Conservation (phyloP, 2,329 filamentous ascomycete species). For the Teratosphaeria gauchensis region DNA sequence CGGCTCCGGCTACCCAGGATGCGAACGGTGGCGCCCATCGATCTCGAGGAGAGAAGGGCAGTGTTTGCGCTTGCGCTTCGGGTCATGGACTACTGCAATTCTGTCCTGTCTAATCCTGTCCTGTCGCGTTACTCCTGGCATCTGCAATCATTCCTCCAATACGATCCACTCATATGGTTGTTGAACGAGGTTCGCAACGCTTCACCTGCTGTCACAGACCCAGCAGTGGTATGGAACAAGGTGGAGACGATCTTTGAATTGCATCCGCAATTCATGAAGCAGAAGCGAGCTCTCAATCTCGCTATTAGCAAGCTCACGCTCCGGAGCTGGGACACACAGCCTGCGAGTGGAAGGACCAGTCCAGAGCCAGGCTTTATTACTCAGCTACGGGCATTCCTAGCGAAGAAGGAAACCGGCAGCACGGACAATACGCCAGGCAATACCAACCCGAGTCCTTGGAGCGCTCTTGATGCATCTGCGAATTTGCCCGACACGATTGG, state of each 20-base stretch:
- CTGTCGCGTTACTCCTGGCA: conserved; percentile 44
- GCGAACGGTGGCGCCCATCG: conserved; percentile 15
- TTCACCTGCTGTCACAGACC: conserved; percentile 11
- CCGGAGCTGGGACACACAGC: conserved; percentile 33
- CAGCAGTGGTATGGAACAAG: conserved; percentile 32
- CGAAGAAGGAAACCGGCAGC: conserved; percentile 42
- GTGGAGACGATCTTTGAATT: conserved; percentile 35
- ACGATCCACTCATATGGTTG: conserved; percentile 30
- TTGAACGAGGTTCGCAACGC: conserved; percentile 24
- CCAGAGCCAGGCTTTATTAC: conserved; percentile 4
- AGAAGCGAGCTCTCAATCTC: conserved; percentile 31
- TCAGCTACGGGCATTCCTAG: neutral
- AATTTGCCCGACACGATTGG: neutral
- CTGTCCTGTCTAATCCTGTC: conserved; percentile 30
- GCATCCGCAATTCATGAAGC: conserved; percentile 32
- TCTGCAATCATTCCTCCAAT: conserved; percentile 42
- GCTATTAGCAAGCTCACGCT: conserved; percentile 35
- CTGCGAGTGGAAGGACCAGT: neutral
- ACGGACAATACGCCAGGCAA: neutral
- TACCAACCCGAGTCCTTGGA: neutral
- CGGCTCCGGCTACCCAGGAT: conserved; percentile 37
- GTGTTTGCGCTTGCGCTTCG: conserved; percentile 34
- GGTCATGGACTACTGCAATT: conserved; percentile 32
- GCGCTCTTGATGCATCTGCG: neutral
- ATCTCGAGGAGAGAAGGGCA: conserved; percentile 23